Evolutionary conservation across 2,329 filamentous ascomycete species (phyloP).

Genomic region (Paecilomyces variotii): DNA sequence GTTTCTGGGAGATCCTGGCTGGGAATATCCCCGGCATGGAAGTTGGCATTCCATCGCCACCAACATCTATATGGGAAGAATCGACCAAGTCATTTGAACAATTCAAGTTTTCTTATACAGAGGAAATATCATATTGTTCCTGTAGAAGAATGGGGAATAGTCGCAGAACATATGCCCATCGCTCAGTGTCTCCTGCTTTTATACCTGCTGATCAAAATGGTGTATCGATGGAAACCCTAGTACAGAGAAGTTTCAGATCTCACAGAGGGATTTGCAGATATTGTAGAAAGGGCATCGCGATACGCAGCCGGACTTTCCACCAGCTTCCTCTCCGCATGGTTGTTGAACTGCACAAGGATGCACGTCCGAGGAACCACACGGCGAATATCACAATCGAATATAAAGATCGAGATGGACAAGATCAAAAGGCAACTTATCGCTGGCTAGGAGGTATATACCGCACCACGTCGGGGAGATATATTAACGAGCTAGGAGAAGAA

Average conservation of each 20-base stretch:
- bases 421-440: constrained; percentile 20
- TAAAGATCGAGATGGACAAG: constrained; percentile 7
- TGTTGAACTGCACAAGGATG: constrained; percentile 7
- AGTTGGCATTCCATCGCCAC: constrained; percentile 6
- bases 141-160: background rate
- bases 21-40: constrained; percentile 2
- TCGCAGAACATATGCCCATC: background rate
- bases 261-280: background rate
- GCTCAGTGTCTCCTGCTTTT: constrained; percentile 9
- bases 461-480: background rate
- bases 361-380: constrained; percentile 16
- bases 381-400: constrained; percentile 18
- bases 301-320: constrained; percentile 8
- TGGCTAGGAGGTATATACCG: constrained; percentile 33
- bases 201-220: constrained; percentile 8
- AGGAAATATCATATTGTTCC: background rate
- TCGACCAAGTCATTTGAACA: constrained; percentile 19
- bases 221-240: constrained; percentile 11
- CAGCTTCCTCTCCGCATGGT: constrained; percentile 24
- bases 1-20: constrained; percentile 11
- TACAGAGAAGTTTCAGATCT: constrained; percentile 12
- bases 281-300: background rate
- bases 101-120: constrained; percentile 15
- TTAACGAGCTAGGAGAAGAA: background rate
- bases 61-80: constrained; percentile 16